phyloP scores from a whole-genome alignment of 2,329 filamentous ascomycete genomes.

The Thelonectria blattea region DNA sequence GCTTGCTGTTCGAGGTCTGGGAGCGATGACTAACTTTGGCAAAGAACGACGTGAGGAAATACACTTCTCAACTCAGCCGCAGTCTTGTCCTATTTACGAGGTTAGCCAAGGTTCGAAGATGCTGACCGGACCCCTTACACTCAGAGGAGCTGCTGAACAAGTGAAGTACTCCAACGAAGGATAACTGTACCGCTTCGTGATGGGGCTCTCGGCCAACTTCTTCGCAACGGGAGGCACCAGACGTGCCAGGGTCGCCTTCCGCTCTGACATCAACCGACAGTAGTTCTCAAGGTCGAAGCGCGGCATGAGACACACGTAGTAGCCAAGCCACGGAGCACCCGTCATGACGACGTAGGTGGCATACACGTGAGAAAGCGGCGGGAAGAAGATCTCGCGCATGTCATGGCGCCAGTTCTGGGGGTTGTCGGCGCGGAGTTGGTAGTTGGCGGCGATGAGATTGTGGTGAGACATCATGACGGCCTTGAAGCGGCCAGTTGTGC shows the following conservation, averaged over 20 bases:
- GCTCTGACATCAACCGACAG: conserved; percentile 4
- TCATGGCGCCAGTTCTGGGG: not conserved
- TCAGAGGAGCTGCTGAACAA: conserved; percentile 2
- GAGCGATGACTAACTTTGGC: not conserved
- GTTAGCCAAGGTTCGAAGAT: not conserved
- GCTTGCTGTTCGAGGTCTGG: not conserved
- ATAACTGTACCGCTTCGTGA: not conserved
- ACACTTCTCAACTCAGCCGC: not conserved
- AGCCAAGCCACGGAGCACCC: not conserved
- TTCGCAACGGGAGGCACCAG: conserved; percentile 5
- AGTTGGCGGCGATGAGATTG: conserved; percentile 3
- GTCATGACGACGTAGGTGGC: conserved; percentile 2
- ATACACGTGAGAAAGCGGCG: not conserved
- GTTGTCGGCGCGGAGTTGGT: conserved; percentile 2
- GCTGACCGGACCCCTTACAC: not conserved
- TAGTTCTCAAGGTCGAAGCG: conserved; percentile 1
- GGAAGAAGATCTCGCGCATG: conserved; percentile 3
- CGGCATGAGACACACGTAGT: conserved; percentile 6
- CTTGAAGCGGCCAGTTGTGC: conserved; percentile 3
- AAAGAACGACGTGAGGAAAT: not conserved
- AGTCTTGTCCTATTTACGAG: not conserved
- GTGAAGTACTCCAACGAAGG: conserved; percentile 3
- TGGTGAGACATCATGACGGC: conserved; percentile 9
- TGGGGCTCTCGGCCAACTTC: not conserved
- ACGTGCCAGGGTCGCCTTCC: conserved; percentile 1